phyloP scores from a whole-genome alignment of 768 basidiomycete genomes.

The Rhodotorula paludigena region DNA sequence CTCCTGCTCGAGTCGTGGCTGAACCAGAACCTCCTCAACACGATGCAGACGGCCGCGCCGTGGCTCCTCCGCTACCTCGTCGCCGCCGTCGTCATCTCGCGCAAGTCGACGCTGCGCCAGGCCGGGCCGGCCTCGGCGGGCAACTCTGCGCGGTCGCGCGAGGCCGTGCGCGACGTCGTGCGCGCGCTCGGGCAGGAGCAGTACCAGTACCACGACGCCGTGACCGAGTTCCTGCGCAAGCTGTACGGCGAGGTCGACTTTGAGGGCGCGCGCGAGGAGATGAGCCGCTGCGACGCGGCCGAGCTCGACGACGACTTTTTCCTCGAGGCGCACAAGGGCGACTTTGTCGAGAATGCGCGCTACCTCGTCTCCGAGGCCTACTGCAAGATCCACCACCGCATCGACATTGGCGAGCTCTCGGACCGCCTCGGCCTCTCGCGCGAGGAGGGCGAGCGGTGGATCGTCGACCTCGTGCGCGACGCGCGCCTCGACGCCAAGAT shows the following conservation, averaged over 20 bases:
- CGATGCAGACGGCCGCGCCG: slow-evolving; percentile 90
- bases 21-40: slow-evolving; percentile 92
- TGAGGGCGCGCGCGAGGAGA: slow-evolving; percentile 73
- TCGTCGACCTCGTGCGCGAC: slow-evolving; percentile 96
- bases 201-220: slow-evolving; percentile 90
- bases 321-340: slow-evolving; percentile 79
- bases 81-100: slow-evolving; percentile 84
- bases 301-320: slow-evolving; percentile 92
- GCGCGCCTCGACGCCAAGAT: slow-evolving; percentile 98
- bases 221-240: slow-evolving; percentile 87
- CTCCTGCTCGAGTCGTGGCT: slow-evolving; percentile 95
- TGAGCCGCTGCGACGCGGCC: slow-evolving; percentile 45
- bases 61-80: slow-evolving; percentile 94
- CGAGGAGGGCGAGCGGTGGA: slow-evolving; percentile 98
- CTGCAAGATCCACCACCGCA: slow-evolving; percentile 84
- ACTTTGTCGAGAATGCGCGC: slow-evolving; percentile 93
- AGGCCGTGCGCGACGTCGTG: slow-evolving; percentile 80
- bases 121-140: slow-evolving; percentile 45
- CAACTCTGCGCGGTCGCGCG: slow-evolving; percentile 33
- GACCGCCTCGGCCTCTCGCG: slow-evolving; percentile 85
- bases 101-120: slow-evolving; percentile 58
- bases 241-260: slow-evolving; percentile 95
- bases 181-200: slow-evolving; percentile 91
- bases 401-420: slow-evolving; percentile 69
- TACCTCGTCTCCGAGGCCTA: slow-evolving; percentile 96